phyloP scores from a whole-genome alignment of 495 filamentous ascomycete species.

The Hamigera avellanea region DNA sequence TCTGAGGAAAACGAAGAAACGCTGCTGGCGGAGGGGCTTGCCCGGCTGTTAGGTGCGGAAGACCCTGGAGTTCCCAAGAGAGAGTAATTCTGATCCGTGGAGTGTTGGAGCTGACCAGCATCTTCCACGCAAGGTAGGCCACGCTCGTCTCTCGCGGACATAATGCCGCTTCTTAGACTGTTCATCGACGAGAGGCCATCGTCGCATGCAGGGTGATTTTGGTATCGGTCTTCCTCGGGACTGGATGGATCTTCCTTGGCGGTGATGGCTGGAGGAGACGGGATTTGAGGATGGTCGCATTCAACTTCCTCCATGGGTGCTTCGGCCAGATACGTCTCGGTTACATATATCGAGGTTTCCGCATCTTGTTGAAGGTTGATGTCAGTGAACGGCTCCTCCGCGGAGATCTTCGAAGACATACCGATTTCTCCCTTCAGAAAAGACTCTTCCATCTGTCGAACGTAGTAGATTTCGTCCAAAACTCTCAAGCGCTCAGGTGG shows the following conservation, averaged over 20 bases:
- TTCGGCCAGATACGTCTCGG: constrained; percentile 13
- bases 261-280: neutral
- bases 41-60: constrained; percentile 7
- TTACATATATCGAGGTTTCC: constrained; percentile 13
- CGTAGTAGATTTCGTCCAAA: constrained; percentile 56
- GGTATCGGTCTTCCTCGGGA: neutral
- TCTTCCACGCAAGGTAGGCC: too few species aligned
- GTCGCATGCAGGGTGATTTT: too few species aligned
- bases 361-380: constrained; percentile 7
- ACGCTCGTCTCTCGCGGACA: too few species aligned
- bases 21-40: constrained; percentile 10
- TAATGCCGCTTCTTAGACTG: neutral
- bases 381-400: too few species aligned
- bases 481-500: constrained; percentile 23
- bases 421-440: constrained; percentile 49
- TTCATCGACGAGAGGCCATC: neutral
- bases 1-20: constrained; percentile 2
- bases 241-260: neutral
- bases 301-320: neutral
- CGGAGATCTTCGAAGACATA: constrained; percentile 25
- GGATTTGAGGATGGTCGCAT: too few species aligned
- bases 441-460: constrained; percentile 51
- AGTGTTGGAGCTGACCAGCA: too few species aligned
- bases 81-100: neutral
- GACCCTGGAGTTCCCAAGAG: constrained; percentile 9